Percentiles rank a stretch among this genome's conserved stretches.
These are phyloP conservation scores for Oenanthe sinensis DNA, from an alignment of 129 eudicot species.

Conservation along the genomic window DNA sequence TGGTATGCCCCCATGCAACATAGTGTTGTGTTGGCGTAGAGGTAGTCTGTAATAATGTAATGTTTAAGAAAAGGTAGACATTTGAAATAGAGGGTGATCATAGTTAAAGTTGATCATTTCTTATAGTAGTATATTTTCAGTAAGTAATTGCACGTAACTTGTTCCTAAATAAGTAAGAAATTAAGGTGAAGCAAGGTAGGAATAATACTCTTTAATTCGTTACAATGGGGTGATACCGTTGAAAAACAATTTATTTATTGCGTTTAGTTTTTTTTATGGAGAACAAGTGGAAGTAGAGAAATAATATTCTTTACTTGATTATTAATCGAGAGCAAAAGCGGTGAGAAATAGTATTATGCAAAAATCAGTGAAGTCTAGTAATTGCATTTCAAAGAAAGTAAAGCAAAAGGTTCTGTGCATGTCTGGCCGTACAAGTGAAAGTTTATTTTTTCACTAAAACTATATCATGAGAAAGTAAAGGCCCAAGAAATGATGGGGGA, in stretches of 20 bases:
- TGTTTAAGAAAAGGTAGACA: slow-evolving; percentile 4
- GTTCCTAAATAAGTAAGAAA: no score
- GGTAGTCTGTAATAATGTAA: neutral
- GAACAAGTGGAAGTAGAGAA: no score
- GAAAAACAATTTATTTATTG: no score
- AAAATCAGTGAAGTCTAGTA: neutral
- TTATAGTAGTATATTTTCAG: no score
- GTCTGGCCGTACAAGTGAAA: slow-evolving; percentile 1
- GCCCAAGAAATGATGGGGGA: neutral
- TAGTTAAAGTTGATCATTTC: neutral
- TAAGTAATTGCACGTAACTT: neutral
- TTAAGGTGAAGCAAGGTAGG: no score
- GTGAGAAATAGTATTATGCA: neutral
- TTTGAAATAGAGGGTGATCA: neutral
- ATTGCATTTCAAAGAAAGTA: neutral
- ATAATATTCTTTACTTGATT: no score
- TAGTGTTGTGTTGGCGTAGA: slow-evolving; percentile 4
- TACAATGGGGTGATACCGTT: neutral
- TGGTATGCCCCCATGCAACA: slow-evolving; percentile 9
- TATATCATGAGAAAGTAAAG: neutral
- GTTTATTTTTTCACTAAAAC: neutral
- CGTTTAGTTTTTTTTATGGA: no score
- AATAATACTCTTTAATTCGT: no score
- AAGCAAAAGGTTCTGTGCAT: neutral
- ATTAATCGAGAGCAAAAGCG: no score